Percentiles rank a stretch among this genome's conserved stretches.
Evolutionary conservation across 78 protist species (phyloP).

Genomic region (Bodo saltans): DNA sequence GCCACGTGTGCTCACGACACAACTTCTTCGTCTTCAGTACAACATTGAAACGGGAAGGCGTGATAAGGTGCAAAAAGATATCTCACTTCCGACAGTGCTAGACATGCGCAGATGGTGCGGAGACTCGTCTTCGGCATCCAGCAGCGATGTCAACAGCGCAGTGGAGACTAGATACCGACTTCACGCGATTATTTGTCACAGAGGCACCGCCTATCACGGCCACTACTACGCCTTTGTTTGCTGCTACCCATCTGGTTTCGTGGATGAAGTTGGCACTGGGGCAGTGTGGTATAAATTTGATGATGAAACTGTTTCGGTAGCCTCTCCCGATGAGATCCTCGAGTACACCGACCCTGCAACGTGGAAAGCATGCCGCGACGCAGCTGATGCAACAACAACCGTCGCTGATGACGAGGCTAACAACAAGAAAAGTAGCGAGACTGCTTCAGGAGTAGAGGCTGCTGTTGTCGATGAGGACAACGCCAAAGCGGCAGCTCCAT

Average conservation of each 20-base stretch:
- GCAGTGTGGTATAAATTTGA: constrained; percentile 1
- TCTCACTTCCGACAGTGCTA: constrained; percentile 28
- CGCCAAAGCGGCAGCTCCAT: no score
- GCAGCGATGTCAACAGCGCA: not conserved
- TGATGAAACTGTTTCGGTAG: not conserved
- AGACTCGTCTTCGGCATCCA: not conserved
- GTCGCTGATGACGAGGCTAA: not conserved
- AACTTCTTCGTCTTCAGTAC: constrained; percentile 54
- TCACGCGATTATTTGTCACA: constrained; percentile 52
- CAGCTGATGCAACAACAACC: no score
- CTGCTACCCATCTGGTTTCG: not conserved
- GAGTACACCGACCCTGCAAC: constrained; percentile 8
- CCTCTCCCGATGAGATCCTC: not conserved
- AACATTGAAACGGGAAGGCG: constrained; percentile 55
- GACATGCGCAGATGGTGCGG: not conserved
- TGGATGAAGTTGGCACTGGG: not conserved
- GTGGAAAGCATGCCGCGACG: no score
- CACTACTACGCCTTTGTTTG: constrained; percentile 62
- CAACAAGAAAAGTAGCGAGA: no score
- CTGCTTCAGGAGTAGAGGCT: no score
- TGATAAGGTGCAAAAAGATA: constrained; percentile 76
- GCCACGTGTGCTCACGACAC: constrained; percentile 58
- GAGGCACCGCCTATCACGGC: constrained; percentile 50
- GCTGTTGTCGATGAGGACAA: no score
- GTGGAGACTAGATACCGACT: constrained; percentile 42